These are phyloP conservation scores for Arachis stenosperma DNA, from an alignment of 306 rosid species.

Conservation along the genomic window DNA sequence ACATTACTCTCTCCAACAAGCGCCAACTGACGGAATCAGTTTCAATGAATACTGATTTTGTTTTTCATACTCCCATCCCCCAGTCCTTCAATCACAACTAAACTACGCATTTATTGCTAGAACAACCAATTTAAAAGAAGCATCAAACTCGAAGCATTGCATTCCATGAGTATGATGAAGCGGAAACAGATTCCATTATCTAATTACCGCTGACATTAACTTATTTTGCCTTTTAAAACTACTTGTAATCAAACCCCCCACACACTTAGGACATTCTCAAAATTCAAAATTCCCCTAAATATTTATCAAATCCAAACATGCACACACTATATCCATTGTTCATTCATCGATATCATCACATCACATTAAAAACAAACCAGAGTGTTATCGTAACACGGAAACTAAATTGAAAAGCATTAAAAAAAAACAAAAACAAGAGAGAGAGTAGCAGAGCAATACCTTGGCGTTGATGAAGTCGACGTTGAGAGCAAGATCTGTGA, in stretches of 20 bases:
- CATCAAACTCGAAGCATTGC: slow-evolving; percentile 16
- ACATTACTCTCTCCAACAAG: slow-evolving; percentile 9
- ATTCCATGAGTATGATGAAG: background rate
- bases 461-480: slow-evolving; percentile 77
- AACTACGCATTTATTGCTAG: background rate
- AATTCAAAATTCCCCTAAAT: background rate
- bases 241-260: background rate
- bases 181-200: background rate
- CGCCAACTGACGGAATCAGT: slow-evolving; percentile 14
- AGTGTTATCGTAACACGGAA: background rate
- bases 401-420: background rate
- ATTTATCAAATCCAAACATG: background rate
- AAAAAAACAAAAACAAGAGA: background rate
- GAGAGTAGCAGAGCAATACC: slow-evolving; percentile 42
- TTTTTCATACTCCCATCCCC: background rate
- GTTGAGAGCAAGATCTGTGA: slow-evolving; percentile 86
- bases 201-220: background rate
- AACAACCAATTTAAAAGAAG: slow-evolving; percentile 8
- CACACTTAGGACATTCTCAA: background rate
- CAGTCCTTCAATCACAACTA: background rate
- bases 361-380: background rate
- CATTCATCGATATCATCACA: background rate
- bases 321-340: background rate
- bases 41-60: slow-evolving; percentile 4
- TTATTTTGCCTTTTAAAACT: background rate